A percentile compares a stretch with the other conserved stretches of the same genome.
Conservation (phyloP, 345 rosid species). For the Erodium maritimum region DNA sequence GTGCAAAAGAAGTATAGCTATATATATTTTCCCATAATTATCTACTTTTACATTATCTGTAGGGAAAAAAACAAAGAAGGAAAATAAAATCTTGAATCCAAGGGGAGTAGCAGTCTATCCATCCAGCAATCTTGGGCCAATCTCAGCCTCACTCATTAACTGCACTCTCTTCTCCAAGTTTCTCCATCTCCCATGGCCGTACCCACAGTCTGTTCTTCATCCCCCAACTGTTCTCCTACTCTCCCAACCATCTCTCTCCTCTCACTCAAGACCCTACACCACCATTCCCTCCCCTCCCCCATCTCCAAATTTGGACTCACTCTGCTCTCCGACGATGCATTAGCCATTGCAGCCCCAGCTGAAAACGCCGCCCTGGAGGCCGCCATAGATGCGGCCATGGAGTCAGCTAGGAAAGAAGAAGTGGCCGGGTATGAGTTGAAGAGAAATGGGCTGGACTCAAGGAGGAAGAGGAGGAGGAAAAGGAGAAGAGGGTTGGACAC, state of each 20-base stretch:
- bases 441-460: slow-evolving; percentile 7
- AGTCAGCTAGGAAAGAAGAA: slow-evolving; percentile 15
- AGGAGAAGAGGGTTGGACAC: slow-evolving; percentile 26
- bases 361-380: not conserved
- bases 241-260: slow-evolving; percentile 18
- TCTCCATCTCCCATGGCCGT: slow-evolving; percentile 19
- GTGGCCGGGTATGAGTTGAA: slow-evolving; percentile 12
- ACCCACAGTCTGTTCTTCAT: slow-evolving; percentile 20
- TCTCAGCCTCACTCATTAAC: not conserved
- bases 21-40: no score
- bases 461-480: slow-evolving; percentile 30
- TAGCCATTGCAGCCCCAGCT: not conserved
- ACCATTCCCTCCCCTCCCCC: slow-evolving; percentile 19
- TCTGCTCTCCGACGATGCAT: slow-evolving; percentile 15
- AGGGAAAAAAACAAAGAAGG: no score
- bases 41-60: no score
- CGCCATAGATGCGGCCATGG: slow-evolving; percentile 11
- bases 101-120: no score
- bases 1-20: no score
- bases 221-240: slow-evolving; percentile 12
- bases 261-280: slow-evolving; percentile 16
- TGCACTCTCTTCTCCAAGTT: not conserved
- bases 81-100: no score
- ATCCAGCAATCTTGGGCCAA: not conserved
- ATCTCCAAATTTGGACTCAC: slow-evolving; percentile 13